Evolutionary conservation across 257 asterid genomes (phyloP).

Genomic region (Osmanthus fragrans): DNA sequence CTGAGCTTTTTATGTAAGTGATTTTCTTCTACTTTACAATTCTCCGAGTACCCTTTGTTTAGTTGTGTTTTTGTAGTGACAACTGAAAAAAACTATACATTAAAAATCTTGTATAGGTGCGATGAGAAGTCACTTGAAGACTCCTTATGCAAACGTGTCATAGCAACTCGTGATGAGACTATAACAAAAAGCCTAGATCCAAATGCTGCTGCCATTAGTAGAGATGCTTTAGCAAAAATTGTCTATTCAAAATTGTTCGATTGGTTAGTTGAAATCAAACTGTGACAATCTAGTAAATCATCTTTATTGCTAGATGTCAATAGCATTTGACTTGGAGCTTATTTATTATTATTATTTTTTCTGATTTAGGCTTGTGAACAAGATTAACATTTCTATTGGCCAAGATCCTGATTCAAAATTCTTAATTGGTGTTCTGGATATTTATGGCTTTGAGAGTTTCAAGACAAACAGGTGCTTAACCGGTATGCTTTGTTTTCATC

Average conservation of each 20-base stretch:
- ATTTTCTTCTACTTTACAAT: constrained; percentile 13
- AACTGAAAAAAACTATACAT: constrained; percentile 14
- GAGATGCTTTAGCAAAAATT: constrained; percentile 87
- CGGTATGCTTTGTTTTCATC: constrained; percentile 86
- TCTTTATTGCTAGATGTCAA: neutral
- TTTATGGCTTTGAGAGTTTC: constrained; percentile 98
- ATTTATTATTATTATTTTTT: constrained; percentile 3
- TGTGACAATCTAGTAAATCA: neutral
- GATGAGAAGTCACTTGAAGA: constrained; percentile 77
- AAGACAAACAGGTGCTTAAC: constrained; percentile 99
- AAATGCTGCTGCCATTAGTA: constrained; percentile 62
- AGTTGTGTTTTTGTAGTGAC: constrained; percentile 7
- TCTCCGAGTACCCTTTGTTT: neutral
- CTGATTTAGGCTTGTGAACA: constrained; percentile 77
- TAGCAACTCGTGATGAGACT: constrained; percentile 87
- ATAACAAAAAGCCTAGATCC: constrained; percentile 79
- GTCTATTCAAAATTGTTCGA: constrained; percentile 82
- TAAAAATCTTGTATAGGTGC: constrained; percentile 53
- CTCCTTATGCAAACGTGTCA: constrained; percentile 80
- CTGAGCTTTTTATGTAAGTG: constrained; percentile 77
- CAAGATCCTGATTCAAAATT: constrained; percentile 75
- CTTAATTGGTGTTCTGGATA: constrained; percentile 91
- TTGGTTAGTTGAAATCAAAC: constrained; percentile 52
- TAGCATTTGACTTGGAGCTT: constrained; percentile 9
- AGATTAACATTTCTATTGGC: constrained; percentile 82